Percentiles rank a stretch among this genome's conserved stretches.
Evolutionary conservation across 768 basidiomycete genomes (phyloP).

Genomic region (Coprinellus micaceus): DNA sequence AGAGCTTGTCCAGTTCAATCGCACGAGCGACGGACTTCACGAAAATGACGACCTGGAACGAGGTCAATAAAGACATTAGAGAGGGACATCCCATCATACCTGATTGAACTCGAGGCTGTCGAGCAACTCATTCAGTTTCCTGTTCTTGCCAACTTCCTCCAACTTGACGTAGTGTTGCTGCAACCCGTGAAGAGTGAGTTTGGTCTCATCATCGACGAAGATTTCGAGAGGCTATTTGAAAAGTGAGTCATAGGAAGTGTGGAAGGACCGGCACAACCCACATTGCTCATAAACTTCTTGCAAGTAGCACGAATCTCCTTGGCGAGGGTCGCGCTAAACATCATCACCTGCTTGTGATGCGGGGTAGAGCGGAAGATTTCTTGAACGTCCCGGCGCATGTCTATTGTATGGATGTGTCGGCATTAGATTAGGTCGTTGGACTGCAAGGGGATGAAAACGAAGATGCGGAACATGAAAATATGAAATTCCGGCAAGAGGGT

Average conservation of each 20-base stretch:
- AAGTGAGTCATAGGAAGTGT: neutral
- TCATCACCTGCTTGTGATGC: slow-evolving; percentile 99
- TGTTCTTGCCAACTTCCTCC: slow-evolving; percentile 92
- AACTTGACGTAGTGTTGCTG: slow-evolving; percentile 99
- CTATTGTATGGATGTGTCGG: slow-evolving; percentile 68
- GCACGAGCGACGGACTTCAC: slow-evolving; percentile 98
- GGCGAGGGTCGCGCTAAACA: slow-evolving; percentile 98
- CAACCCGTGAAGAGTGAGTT: slow-evolving; percentile 93
- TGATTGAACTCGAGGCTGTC: slow-evolving; percentile 99
- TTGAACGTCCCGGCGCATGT: slow-evolving; percentile 99
- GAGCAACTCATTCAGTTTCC: slow-evolving; percentile 92
- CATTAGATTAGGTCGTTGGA: slow-evolving; percentile 61
- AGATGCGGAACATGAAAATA: slow-evolving; percentile 44
- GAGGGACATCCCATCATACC: slow-evolving; percentile 34
- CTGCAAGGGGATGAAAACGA: slow-evolving; percentile 46
- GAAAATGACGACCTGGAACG: slow-evolving; percentile 91
- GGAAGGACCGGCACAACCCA: slow-evolving; percentile 38
- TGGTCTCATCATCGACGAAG: slow-evolving; percentile 99
- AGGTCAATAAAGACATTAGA: neutral
- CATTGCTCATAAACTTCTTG: slow-evolving; percentile 99
- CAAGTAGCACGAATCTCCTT: slow-evolving; percentile 97
- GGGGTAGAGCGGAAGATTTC: slow-evolving; percentile 99
- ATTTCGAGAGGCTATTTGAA: slow-evolving; percentile 87
- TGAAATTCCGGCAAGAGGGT: slow-evolving; percentile 13
- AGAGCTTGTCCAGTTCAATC: slow-evolving; percentile 91